A percentile compares a stretch with the other conserved stretches of the same genome.
phyloP scores from a whole-genome alignment of 306 rosid genomes.

The Trichosanthes truncata region DNA sequence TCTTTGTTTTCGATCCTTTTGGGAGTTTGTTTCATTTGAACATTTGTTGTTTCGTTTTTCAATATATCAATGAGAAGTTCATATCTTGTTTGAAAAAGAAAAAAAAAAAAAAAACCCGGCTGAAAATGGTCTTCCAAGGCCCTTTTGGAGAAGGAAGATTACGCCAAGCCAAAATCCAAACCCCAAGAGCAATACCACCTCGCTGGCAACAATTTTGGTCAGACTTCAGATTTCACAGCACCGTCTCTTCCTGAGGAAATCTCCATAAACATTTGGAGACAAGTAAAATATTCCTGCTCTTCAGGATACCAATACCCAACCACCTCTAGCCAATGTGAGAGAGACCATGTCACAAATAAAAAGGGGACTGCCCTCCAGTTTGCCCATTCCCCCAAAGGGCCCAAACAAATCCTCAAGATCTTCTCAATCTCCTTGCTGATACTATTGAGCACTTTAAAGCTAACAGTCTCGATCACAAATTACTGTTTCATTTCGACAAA shows the following conservation, averaged over 20 bases:
- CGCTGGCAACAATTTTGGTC: not conserved
- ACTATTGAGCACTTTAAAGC: not conserved
- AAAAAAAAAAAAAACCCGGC: not conserved
- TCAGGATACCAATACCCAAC: not conserved
- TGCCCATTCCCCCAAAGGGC: not conserved
- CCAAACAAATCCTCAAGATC: not conserved
- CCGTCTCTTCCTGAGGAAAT: not conserved
- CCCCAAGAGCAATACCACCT: not conserved
- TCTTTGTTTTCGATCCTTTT: too few species aligned
- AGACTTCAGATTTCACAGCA: not conserved
- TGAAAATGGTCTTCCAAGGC: not conserved
- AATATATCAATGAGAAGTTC: not conserved
- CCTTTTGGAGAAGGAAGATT: not conserved
- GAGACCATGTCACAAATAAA: not conserved
- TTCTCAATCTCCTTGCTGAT: not conserved
- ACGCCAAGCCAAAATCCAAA: not conserved
- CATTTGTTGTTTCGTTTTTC: not conserved
- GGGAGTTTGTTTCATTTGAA: not conserved
- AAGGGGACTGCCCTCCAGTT: not conserved
- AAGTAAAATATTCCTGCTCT: not conserved
- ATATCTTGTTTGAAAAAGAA: not conserved
- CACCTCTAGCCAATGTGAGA: not conserved
- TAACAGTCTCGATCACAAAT: not conserved
- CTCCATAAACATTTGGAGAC: not conserved
- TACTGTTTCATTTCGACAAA: not conserved